Evolutionary conservation across 192 early-diverging fungal genomes (phyloP).

Genomic region (Jimgerdemannia lactiflua): DNA sequence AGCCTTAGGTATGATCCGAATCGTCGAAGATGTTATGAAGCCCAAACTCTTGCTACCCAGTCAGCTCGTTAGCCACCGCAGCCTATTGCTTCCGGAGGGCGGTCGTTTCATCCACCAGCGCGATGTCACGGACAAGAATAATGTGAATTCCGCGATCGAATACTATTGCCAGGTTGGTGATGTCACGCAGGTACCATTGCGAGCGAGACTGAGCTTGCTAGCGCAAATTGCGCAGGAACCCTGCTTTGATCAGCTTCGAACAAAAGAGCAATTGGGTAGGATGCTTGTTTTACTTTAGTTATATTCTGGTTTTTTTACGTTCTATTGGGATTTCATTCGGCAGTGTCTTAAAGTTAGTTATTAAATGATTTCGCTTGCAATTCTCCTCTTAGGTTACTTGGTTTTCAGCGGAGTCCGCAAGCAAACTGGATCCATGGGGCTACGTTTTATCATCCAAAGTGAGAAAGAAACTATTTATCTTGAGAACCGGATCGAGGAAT

Average conservation of each 20-base stretch:
- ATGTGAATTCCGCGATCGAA: constrained; percentile 89
- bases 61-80: constrained; percentile 46
- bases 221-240: constrained; percentile 86
- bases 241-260: constrained; percentile 90
- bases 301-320: too few relatives aligned
- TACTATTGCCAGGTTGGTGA: constrained; percentile 82
- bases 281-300: constrained; percentile 20
- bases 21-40: constrained; percentile 56
- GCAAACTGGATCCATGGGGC: constrained; percentile 72
- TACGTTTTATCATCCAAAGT: constrained; percentile 85
- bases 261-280: constrained; percentile 81
- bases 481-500: constrained; percentile 75
- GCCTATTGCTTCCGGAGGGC: constrained; percentile 49
- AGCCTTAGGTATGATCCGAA: constrained; percentile 57
- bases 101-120: constrained; percentile 47
- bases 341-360: not conserved
- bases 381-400: constrained; percentile 54
- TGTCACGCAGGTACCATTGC: constrained; percentile 56
- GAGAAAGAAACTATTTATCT: constrained; percentile 81
- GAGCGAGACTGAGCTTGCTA: constrained; percentile 68
- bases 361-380: not conserved
- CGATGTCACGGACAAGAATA: constrained; percentile 68
- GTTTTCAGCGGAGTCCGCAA: constrained; percentile 72
- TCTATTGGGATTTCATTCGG: too few relatives aligned
- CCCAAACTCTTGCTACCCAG: constrained; percentile 59